These are phyloP conservation scores for Excoecaria agallocha DNA, from an alignment of 345 rosid genomes.

Conservation along the genomic window DNA sequence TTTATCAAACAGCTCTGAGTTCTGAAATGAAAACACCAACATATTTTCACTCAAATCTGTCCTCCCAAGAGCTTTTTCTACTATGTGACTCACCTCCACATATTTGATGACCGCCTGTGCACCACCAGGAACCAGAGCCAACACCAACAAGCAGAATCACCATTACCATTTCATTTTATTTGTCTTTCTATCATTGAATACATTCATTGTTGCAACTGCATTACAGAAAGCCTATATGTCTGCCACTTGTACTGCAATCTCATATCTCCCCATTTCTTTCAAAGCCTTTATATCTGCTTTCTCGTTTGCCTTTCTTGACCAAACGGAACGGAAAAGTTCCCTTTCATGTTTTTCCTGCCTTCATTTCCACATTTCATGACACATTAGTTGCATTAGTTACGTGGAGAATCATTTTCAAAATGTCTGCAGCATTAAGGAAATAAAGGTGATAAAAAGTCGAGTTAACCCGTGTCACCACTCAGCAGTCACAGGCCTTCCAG, in stretches of 20 bases:
- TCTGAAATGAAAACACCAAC: slow-evolving; percentile 53
- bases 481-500: slow-evolving; percentile 39
- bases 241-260: slow-evolving; percentile 51
- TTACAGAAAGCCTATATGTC: slow-evolving; percentile 50
- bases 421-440: slow-evolving; percentile 28
- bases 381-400: slow-evolving; percentile 37
- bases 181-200: slow-evolving; percentile 13
- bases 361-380: slow-evolving; percentile 31
- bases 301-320: slow-evolving; percentile 38
- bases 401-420: slow-evolving; percentile 29
- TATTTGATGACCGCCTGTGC: slow-evolving; percentile 56
- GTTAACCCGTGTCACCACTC: slow-evolving; percentile 45
- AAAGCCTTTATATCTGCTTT: slow-evolving; percentile 16
- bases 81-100: slow-evolving; percentile 52
- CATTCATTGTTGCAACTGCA: slow-evolving; percentile 37
- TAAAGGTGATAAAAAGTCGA: slow-evolving; percentile 37
- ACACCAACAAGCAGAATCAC: slow-evolving; percentile 9
- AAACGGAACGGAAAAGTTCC: slow-evolving; percentile 30
- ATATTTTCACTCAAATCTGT: slow-evolving; percentile 41
- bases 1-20: slow-evolving; percentile 37
- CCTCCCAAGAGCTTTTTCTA: slow-evolving; percentile 43
- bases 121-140: slow-evolving; percentile 30
- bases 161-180: slow-evolving; percentile 28
- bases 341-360: slow-evolving; percentile 27
- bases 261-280: slow-evolving; percentile 22